A percentile compares a stretch with the other conserved stretches of the same genome.
phyloP scores from a whole-genome alignment of 106 monocot species.

The Gastrodia elata region DNA sequence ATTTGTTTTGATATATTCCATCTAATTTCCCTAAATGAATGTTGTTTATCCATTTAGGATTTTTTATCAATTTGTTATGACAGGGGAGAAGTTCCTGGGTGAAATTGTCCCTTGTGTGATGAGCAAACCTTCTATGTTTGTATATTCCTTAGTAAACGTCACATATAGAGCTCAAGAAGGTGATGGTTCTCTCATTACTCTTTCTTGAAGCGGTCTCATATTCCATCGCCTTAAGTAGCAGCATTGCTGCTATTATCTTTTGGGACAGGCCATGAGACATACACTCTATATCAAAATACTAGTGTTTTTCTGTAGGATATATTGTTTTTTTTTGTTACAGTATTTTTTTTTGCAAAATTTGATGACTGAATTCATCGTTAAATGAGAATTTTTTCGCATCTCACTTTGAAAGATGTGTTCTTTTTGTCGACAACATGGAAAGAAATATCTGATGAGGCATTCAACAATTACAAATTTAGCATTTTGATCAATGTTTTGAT shows the following conservation, averaged over 20 bases:
- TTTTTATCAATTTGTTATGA: constrained; percentile 1
- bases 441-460: too few relatives aligned
- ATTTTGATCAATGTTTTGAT: neutral
- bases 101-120: constrained; percentile 14
- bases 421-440: neutral
- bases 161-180: constrained; percentile 25
- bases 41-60: neutral
- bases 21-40: neutral
- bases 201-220: constrained; percentile 12
- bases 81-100: constrained; percentile 1
- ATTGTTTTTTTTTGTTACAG: neutral
- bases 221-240: constrained; percentile 20
- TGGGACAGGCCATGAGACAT: constrained; percentile 30
- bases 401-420: neutral
- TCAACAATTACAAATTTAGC: neutral
- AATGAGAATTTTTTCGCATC: too few relatives aligned
- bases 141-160: constrained; percentile 37
- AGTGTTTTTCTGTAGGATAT: neutral
- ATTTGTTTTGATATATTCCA: constrained; percentile 1
- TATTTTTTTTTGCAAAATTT: neutral
- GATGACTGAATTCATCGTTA: neutral
- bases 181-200: constrained; percentile 14
- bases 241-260: constrained; percentile 20
- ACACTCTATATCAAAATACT: constrained; percentile 11
- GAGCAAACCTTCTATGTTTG: constrained; percentile 38